Evolutionary conservation across 1,284 basidiomycete genomes (phyloP), one percentile per base, ranked within the genome.

Genomic region (Microbotryum scabiosae): DNA sequence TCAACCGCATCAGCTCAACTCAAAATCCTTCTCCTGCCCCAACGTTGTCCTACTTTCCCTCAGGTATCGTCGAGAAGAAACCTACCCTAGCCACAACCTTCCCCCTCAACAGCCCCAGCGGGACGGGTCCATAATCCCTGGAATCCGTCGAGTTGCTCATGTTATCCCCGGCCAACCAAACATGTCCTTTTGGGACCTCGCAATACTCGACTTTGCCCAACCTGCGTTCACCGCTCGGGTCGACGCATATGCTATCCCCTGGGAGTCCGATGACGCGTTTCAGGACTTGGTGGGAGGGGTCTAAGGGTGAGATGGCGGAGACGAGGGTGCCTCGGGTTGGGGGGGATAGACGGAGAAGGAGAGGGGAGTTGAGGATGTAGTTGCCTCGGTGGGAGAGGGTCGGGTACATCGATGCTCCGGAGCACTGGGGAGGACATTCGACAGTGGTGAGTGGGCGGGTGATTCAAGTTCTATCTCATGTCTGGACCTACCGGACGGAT

Each of bases 81-180:
- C 61, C 46, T 71, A 93, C 90, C 79, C 84, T 84, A 0, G 86
- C 88, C 56, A 85, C 71, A 9, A 96, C 78, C 70, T 82, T 87
- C 1, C 87, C 89, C 66, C 83, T 81, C 30, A 97, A 77, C 51
- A 97, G 78, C 3, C 83, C 87, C 63, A 92, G 80, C 0, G 94
- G 86, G 1, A 98, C 86, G 7, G 94, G 93, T 0, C 94, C 94
- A 76, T 97, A 97, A 48, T 81, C 78, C 60, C 93, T 80, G 30
- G 91, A 97, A 76, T 97, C 94, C 10, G 85, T 84, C 49, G 90
- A 92, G 69, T 82, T 82, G 32, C 82, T 79, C 60, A 87, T 78
- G 70, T 98, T 98, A 78, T 98, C 94, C 16, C 94, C 94, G 30
- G 80, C 82, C 49, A 96, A 79, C 93, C 93, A 98, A n/a, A 97